Conservation (phyloP, 352 stramenopile species). For the Globisporangium lucens region DNA sequence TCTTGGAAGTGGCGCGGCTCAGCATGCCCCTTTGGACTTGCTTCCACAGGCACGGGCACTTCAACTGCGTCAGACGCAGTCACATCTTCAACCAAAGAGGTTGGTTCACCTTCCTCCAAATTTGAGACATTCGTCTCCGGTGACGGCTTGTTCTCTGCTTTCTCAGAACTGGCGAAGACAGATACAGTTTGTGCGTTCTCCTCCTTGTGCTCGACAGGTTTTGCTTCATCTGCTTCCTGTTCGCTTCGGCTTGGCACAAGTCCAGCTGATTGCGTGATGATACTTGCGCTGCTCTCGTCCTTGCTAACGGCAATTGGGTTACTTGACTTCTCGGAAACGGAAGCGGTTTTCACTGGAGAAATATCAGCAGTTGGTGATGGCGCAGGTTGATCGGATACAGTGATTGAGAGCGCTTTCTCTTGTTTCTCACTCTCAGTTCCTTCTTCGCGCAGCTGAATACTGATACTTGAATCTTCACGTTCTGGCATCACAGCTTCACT, state of each 20-base stretch:
- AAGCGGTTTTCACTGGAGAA: background rate
- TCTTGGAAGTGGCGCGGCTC: background rate
- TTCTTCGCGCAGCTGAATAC: background rate
- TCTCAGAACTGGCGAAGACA: background rate
- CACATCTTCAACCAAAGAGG: background rate
- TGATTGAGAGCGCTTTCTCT: background rate
- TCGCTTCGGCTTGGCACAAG: background rate
- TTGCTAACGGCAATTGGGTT: background rate
- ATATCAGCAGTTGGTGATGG: background rate
- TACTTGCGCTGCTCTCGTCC: background rate
- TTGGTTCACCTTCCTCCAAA: background rate
- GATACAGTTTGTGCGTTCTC: background rate
- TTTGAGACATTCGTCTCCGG: background rate
- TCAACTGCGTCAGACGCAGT: background rate
- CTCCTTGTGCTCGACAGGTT: background rate
- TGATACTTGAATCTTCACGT: background rate
- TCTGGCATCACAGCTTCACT: constrained; percentile 1
- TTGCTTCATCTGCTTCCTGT: background rate
- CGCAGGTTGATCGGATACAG: background rate
- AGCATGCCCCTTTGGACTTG: background rate
- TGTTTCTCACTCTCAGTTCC: background rate
- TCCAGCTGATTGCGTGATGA: background rate
- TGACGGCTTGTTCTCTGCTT: background rate
- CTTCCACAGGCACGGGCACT: background rate
- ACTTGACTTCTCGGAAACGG: background rate